Percentiles rank a stretch among this genome's conserved stretches.
Conservation (phyloP, 2,329 filamentous ascomycete species). For the Coniochaeta pulveracea region DNA sequence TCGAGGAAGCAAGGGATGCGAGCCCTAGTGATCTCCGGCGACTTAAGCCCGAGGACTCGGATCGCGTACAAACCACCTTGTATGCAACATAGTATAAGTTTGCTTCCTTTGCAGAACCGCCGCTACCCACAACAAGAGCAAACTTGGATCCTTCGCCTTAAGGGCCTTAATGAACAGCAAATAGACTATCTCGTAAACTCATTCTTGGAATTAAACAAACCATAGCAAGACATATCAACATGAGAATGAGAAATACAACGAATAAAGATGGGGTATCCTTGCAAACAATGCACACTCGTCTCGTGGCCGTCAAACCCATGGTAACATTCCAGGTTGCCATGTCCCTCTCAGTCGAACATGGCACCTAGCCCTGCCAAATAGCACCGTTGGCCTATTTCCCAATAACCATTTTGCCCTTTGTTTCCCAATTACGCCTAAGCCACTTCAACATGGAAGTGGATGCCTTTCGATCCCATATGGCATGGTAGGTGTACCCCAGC, state of each 20-base stretch:
- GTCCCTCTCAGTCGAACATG: too few species aligned
- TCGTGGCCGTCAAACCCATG: constrained; percentile 1
- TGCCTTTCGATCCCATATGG: not conserved
- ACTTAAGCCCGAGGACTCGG: too few species aligned
- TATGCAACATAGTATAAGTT: too few species aligned
- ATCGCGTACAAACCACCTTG: too few species aligned
- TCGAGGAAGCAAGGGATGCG: too few species aligned
- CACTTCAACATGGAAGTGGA: not conserved
- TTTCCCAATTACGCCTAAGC: not conserved
- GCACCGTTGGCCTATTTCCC: constrained; percentile 1
- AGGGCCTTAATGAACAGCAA: too few species aligned
- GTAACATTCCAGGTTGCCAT: too few species aligned
- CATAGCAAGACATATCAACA: constrained; percentile 7
- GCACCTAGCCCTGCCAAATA: not conserved
- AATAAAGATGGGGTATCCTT: constrained; percentile 6
- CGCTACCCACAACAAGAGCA: too few species aligned
- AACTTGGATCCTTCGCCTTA: too few species aligned
- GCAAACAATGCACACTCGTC: constrained; percentile 4
- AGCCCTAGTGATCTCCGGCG: too few species aligned
- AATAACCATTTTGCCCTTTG: not conserved
- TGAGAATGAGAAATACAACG: constrained; percentile 9
- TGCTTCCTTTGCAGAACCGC: too few species aligned
- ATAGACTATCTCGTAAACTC: too few species aligned
- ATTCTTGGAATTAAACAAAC: constrained; percentile 6
- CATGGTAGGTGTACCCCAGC: not conserved